Percentiles rank a stretch among this genome's conserved stretches.
phyloP scores from a whole-genome alignment of 345 rosid genomes.

The Gynandropsis gynandra region DNA sequence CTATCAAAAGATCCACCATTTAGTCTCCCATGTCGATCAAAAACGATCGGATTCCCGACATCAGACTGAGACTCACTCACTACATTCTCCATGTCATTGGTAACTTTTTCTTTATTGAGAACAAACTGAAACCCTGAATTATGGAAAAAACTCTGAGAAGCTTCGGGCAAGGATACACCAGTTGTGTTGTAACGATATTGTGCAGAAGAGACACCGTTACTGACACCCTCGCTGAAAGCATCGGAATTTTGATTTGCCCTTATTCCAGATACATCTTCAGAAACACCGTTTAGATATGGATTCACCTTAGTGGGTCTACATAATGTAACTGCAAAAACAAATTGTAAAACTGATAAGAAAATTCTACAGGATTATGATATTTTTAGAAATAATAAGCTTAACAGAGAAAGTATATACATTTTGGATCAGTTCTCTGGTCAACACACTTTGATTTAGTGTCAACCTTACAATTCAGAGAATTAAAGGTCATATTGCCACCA shows the following conservation, averaged over 20 bases:
- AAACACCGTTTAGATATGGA: conserved; percentile 16
- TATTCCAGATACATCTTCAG: conserved; percentile 22
- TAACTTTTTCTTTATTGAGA: conserved; percentile 29
- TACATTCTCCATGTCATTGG: conserved; percentile 36
- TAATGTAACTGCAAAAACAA: conserved; percentile 38
- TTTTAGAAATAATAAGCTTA: conserved; percentile 1
- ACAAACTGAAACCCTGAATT: conserved; percentile 22
- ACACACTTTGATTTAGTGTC: conserved; percentile 23
- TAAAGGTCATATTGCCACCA: conserved; percentile 23
- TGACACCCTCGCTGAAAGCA: conserved; percentile 28
- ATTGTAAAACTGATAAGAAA: conserved; percentile 25
- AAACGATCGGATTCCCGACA: conserved; percentile 30
- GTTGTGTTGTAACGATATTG: conserved; percentile 25
- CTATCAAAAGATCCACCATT: conserved; percentile 29
- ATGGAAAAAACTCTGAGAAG: conserved; percentile 18
- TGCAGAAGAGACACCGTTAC: conserved; percentile 26
- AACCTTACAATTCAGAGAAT: conserved; percentile 19
- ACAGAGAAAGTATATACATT: conserved; percentile 31
- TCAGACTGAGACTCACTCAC: conserved; percentile 32
- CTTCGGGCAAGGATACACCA: conserved; percentile 21
- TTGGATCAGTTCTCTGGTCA: conserved; percentile 24
- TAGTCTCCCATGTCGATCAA: conserved; percentile 28
- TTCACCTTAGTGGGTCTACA: conserved; percentile 20
- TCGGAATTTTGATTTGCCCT: conserved; percentile 21
- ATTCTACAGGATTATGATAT: background rate